Conservation (phyloP, 2,329 filamentous ascomycete species). For the Ustulina deusta region DNA sequence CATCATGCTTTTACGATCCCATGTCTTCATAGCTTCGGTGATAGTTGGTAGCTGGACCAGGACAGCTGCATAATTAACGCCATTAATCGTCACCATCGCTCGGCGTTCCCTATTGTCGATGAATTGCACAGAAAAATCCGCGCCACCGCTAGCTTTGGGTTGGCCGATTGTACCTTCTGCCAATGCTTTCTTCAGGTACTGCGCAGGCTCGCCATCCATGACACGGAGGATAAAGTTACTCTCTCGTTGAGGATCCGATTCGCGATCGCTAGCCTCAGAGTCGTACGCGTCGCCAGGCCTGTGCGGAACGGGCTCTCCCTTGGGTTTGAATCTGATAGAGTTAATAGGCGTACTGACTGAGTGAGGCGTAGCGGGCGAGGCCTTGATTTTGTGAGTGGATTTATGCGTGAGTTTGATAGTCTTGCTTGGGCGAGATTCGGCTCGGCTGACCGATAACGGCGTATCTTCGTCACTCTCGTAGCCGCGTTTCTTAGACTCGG, state of each 20-base stretch:
- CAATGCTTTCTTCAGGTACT: constrained; percentile 82
- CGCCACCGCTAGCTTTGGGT: constrained; percentile 71
- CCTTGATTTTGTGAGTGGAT: constrained; percentile 56
- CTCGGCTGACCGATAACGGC: constrained; percentile 51
- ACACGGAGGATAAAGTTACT: constrained; percentile 92
- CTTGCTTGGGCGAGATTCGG: constrained; percentile 57
- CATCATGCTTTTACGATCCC: constrained; percentile 88
- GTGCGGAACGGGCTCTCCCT: constrained; percentile 75
- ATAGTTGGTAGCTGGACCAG: constrained; percentile 89
- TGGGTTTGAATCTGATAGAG: constrained; percentile 69
- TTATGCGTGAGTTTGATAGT: constrained; percentile 69
- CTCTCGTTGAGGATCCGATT: constrained; percentile 88
- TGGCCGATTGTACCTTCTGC: constrained; percentile 81
- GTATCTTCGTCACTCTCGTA: constrained; percentile 65
- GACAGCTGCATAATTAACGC: constrained; percentile 78
- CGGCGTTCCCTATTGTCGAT: constrained; percentile 79
- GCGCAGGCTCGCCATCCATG: constrained; percentile 85
- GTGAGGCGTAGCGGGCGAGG: constrained; percentile 46
- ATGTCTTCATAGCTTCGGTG: constrained; percentile 91
- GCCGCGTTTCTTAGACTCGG: constrained; percentile 71
- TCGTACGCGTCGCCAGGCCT: constrained; percentile 92
- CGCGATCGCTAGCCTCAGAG: constrained; percentile 91
- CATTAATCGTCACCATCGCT: constrained; percentile 77
- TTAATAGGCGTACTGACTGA: constrained; percentile 53
- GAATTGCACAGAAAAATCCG: constrained; percentile 84